Conservation (phyloP, 163 green algal genomes). For the Chloroidium sp. region DNA sequence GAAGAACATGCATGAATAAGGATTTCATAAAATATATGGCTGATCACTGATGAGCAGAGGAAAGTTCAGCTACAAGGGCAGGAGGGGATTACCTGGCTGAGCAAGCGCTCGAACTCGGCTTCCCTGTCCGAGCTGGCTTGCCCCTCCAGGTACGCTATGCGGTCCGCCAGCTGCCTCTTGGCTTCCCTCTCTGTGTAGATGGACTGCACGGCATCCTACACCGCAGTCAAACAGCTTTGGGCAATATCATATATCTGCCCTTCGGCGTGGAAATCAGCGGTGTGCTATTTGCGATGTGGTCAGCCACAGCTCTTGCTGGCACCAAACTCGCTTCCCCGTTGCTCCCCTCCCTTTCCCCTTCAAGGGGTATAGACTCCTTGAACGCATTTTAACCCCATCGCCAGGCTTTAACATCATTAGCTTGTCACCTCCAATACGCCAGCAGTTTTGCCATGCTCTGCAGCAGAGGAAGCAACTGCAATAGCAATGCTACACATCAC, state of each 20-base stretch:
- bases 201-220: conserved; percentile 7
- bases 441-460: background rate
- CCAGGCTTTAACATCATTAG: background rate
- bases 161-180: background rate
- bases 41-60: background rate
- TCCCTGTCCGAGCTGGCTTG: background rate
- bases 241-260: background rate
- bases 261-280: background rate
- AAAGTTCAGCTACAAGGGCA: background rate
- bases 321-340: too few species aligned
- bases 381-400: background rate
- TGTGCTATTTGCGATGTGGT: background rate
- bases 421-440: background rate
- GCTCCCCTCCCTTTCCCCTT: too few species aligned
- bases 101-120: background rate
- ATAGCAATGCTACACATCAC: background rate
- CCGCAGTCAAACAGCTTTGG: background rate
- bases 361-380: background rate
- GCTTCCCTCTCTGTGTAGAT: conserved; percentile 4
- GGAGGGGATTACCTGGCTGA: background rate
- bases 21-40: background rate
- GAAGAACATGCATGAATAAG: background rate
- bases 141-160: background rate
- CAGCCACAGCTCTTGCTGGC: too few species aligned
- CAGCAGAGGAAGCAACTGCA: background rate